These are phyloP conservation scores for Phylloporus scabripes DNA, from an alignment of 768 basidiomycete genomes.

Conservation along the genomic window DNA sequence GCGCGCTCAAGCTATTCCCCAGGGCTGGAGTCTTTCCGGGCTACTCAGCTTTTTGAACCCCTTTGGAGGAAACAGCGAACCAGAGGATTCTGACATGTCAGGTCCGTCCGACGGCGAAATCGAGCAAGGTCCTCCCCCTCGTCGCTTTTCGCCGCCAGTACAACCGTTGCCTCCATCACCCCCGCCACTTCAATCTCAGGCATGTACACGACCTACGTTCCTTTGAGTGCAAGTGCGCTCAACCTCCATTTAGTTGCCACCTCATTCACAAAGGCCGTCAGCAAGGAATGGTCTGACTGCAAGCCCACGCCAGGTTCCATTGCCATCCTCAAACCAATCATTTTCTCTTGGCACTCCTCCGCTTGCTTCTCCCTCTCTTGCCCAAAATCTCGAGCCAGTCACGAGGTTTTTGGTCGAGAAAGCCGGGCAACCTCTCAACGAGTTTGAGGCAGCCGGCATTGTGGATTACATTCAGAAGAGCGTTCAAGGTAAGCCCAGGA, in stretches of 20 bases:
- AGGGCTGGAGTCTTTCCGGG: constrained; percentile 50
- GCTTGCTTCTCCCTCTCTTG: constrained; percentile 25
- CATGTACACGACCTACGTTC: constrained; percentile 20
- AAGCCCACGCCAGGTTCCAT: constrained; percentile 8
- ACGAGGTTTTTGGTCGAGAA: constrained; percentile 45
- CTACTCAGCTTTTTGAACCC: constrained; percentile 52
- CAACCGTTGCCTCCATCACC: constrained; percentile 20
- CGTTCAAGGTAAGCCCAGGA: constrained; percentile 37
- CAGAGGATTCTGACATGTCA: constrained; percentile 18
- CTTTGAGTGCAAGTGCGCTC: constrained; percentile 18
- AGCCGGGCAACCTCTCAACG: constrained; percentile 43
- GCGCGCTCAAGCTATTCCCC: constrained; percentile 9
- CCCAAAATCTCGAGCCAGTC: constrained; percentile 44
- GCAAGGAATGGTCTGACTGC: constrained; percentile 13
- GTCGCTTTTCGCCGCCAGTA: constrained; percentile 21
- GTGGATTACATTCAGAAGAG: constrained; percentile 50
- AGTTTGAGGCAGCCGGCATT: constrained; percentile 50
- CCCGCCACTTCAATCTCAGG: constrained; percentile 22
- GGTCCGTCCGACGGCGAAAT: constrained; percentile 24
- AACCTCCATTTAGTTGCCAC: constrained; percentile 22
- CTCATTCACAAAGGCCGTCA: constrained; percentile 14
- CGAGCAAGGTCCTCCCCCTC: constrained; percentile 23
- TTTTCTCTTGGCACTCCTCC: constrained; percentile 18
- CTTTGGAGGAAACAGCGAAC: constrained; percentile 24
- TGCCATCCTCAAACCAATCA: constrained; percentile 11